Evolutionary conservation across 768 basidiomycete genomes (phyloP), one percentile per base, ranked within the genome.

Genomic region (Cyathus striatus): DNA sequence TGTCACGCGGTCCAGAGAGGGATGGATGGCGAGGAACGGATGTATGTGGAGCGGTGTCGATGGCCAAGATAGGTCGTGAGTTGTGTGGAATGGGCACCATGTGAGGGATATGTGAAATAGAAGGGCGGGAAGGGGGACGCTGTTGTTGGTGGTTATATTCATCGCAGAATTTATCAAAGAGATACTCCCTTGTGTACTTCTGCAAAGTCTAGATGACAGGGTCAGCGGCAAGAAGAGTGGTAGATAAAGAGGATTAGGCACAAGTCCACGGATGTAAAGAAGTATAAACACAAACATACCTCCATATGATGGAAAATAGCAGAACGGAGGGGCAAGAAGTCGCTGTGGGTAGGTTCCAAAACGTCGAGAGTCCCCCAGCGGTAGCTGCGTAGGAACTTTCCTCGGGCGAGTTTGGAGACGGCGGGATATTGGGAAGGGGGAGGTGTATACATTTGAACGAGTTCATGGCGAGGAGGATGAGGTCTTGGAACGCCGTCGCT

Each of bases 281-380:
- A 41, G 36, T 49, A 44, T 23, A 45, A 42, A 43, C 43, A 57
- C 75, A 60, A n/a, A n/a, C n/a, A n/a, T 68, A 91, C 90, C 76
- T 86, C 80, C 83, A 92, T 87, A 60, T 90, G 87, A 57, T 88
- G 87, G 57, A 92, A 84, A 49, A 95, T 78, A 38, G 87, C 88
- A 23, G 75, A 73, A 44, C 88, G 80, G 44, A 95, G 75, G 27
- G 79, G 62, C 24, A 83, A 54, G 61, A 94, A 93, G 62, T 95
- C 92, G 55, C 81, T 83, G 53, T 94, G 90, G 27, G 62, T 73
- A 16, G 77, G 73, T 61, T 93, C 85, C 52, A 91, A 68, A 36
- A 89, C 83, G 57, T 91, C 86, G 52, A 93, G 71, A 50, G 66
- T 73, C 21, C 91, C 91, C 91, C 91, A 94, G 37, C 89, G 78